Conservation (phyloP, 2,329 filamentous ascomycete species). For the Colletotrichum eremochloae region DNA sequence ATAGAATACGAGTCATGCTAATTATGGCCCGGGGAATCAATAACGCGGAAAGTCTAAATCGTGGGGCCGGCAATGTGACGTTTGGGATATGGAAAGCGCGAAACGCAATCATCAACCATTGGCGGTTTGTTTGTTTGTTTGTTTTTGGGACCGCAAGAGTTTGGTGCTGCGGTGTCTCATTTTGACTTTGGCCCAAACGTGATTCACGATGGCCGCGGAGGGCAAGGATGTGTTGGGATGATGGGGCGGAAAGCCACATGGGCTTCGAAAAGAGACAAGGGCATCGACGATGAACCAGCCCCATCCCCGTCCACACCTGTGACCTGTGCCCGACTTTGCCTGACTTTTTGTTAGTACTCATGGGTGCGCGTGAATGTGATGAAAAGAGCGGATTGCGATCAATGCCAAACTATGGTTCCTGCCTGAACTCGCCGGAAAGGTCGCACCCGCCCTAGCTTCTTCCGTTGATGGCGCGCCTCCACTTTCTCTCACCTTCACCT, state of each 20-base stretch:
- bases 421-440: conserved; percentile 26
- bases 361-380: not conserved
- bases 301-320: not conserved
- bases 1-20: not conserved
- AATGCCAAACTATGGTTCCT: conserved; percentile 23
- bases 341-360: no score
- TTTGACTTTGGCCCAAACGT: not conserved
- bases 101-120: conserved; percentile 11
- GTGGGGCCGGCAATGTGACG: conserved; percentile 12
- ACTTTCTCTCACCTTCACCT: not conserved
- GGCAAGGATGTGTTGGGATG: conserved; percentile 4
- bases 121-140: not conserved
- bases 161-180: not conserved
- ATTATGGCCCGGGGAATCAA: conserved; percentile 17
- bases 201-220: not conserved
- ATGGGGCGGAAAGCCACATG: conserved; percentile 35
- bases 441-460: conserved; percentile 28
- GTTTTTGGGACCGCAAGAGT: conserved; percentile 1
- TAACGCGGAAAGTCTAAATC: conserved; percentile 30
- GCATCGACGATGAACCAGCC: not conserved
- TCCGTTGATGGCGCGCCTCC: conserved; percentile 22
- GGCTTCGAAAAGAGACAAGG: conserved; percentile 1
- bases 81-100: conserved; percentile 6
- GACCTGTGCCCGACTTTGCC: not conserved
- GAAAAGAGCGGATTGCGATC: conserved; percentile 8